phyloP scores from a whole-genome alignment of 768 basidiomycete genomes.

The Pleurotus salmoneostramineus region DNA sequence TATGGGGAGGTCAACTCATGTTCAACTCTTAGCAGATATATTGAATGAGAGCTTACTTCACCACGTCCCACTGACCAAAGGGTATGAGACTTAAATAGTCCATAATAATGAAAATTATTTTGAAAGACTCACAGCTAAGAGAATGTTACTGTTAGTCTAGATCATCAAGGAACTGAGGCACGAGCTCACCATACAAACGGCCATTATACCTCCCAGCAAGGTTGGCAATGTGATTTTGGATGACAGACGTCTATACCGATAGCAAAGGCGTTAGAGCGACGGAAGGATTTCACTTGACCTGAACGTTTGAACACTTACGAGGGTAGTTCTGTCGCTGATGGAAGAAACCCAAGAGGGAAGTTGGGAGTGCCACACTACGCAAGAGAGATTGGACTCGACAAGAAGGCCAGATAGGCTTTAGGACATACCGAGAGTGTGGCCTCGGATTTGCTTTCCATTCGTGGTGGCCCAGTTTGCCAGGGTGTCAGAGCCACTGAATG shows the following conservation, averaged over 20 bases:
- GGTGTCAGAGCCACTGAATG: conserved; percentile 27
- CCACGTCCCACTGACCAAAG: conserved; percentile 35
- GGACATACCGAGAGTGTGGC: conserved; percentile 30
- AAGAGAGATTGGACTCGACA: too few species aligned
- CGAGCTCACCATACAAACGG: conserved; percentile 33
- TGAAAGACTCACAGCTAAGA: conserved; percentile 11
- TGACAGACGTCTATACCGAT: conserved; percentile 31
- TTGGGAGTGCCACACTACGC: conserved; percentile 32
- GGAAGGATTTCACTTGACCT: too few species aligned
- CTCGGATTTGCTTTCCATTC: conserved; percentile 36
- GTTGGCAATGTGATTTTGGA: conserved; percentile 42
- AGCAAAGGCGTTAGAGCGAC: too few species aligned
- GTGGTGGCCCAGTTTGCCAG: conserved; percentile 38
- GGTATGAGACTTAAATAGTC: neutral
- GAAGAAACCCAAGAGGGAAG: conserved; percentile 37
- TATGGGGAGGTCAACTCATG: conserved; percentile 14
- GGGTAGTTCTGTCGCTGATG: conserved; percentile 30
- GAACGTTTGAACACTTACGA: conserved; percentile 22
- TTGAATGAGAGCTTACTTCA: conserved; percentile 26
- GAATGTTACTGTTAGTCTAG: neutral
- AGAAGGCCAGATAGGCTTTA: too few species aligned
- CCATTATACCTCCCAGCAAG: conserved; percentile 43
- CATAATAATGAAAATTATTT: neutral
- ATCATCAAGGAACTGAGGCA: neutral
- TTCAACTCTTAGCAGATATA: neutral